Base-by-base conservation (phyloP, 1,284 basidiomycete genomes). In the Pyrrhoderma lamaoense region DNA sequence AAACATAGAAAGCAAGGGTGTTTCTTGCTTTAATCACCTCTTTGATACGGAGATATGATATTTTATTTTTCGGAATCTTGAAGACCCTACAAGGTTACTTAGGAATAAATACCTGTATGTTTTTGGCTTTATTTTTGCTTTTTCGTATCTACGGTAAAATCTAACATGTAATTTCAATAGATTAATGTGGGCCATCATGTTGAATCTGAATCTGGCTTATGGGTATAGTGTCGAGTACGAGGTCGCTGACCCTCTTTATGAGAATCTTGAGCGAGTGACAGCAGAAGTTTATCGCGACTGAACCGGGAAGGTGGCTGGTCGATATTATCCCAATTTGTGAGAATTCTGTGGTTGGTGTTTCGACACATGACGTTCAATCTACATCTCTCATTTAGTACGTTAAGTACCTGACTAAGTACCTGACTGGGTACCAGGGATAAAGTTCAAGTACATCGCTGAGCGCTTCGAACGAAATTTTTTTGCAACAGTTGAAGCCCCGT, bases 301-400 rank as follows among this genome's bases (percentile, higher is more conserved):
- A 66, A 13, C 71, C 71, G 22, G 72, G 72, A n/a, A 62, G 66
- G 19, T 74, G 72, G 72, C 62, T 73, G 3, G 73, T 74, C 0
- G 72, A 75, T 58, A 69, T 69, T 43, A 64, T 63, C 52, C 72
- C 72, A 13, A 62, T 69, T 16, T 52, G 72, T 73, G 39, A 46
- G 62, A n/a, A n/a, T n/a, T n/a, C n/a, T 5, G 27, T 11, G 5
- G 27, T 31, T 5, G 5, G 11, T 11, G 11, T 31, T 31, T 5
- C n/a, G n/a, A n/a, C 5, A 31, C 5, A 11, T 5, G 27, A 31
- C 5, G 7, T 11, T 31, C 27, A n/a, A n/a, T n/a, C n/a, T n/a
- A n/a, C n/a, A 31, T 11, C 27, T 5, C 7, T 5, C 7, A 31
- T 5, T 11, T 11, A 31, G 27, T 56, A 34, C 36, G 22, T 25